Evolutionary conservation across 352 stramenopile genomes (phyloP).

Genomic region (Saprolegnia diclina): DNA sequence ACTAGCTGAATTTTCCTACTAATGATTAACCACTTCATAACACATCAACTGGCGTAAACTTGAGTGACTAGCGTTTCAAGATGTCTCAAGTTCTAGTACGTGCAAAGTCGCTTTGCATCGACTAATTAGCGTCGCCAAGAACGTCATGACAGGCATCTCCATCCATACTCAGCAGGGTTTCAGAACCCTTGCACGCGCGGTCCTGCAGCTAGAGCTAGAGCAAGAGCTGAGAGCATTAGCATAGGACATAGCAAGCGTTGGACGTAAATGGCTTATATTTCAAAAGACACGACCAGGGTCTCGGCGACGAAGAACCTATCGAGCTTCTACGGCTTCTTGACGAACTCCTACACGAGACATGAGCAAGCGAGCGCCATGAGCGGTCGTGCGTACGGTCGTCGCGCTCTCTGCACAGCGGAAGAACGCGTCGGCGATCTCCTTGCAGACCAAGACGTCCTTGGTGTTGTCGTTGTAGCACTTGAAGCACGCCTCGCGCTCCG

Average conservation of each 20-base stretch:
- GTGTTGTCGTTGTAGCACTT: conserved; percentile 83
- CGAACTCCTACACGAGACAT: conserved; percentile 20
- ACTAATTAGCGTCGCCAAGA: neutral
- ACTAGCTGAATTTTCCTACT: conserved; percentile 26
- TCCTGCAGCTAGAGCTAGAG: too few species aligned
- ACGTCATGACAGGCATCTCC: neutral
- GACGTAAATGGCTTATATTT: too few species aligned
- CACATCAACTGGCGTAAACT: too few species aligned
- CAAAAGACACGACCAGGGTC: too few species aligned
- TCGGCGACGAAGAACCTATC: too few species aligned
- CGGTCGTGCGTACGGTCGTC: conserved; percentile 50
- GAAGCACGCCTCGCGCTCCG: conserved; percentile 71
- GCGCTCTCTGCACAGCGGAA: conserved; percentile 71
- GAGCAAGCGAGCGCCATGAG: neutral
- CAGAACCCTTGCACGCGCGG: too few species aligned
- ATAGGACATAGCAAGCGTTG: too few species aligned
- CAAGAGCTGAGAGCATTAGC: too few species aligned
- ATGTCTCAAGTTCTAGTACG: too few species aligned
- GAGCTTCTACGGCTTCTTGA: conserved; percentile 19
- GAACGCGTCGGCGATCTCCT: conserved; percentile 82
- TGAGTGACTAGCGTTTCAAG: too few species aligned
- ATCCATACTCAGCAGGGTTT: neutral
- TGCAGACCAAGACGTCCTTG: conserved; percentile 73
- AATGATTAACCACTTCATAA: neutral
- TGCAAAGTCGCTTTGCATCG: too few species aligned